Evolutionary conservation across 192 early-diverging fungal genomes (phyloP).

Genomic region (Jimgerdemannia flammicorona): DNA sequence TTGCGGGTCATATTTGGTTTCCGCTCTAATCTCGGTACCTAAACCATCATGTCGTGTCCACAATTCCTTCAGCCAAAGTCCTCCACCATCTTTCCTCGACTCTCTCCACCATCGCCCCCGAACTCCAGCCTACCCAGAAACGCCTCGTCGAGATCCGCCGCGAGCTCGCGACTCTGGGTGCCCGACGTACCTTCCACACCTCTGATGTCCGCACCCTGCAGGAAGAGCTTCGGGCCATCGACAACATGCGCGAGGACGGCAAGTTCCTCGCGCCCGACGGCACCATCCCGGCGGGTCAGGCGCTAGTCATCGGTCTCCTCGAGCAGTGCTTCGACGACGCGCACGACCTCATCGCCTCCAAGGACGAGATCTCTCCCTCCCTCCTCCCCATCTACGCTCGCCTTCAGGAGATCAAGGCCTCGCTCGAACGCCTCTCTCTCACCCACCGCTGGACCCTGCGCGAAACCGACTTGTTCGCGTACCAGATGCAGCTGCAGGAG

Average conservation of each 20-base stretch:
- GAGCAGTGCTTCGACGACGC: conserved; percentile 79
- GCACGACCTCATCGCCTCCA: conserved; percentile 75
- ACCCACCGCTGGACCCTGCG: conserved; percentile 76
- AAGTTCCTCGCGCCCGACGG: conserved; percentile 72
- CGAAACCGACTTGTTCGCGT: conserved; percentile 71
- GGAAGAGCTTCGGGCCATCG: conserved; percentile 72
- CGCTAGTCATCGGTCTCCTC: conserved; percentile 74
- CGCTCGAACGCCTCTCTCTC: conserved; percentile 71
- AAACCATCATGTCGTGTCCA: too few species aligned
- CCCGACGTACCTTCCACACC: conserved; percentile 20
- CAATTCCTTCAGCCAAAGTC: conserved; percentile 17
- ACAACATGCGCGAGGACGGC: conserved; percentile 73
- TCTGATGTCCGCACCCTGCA: conserved; percentile 52
- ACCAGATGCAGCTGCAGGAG: conserved; percentile 69
- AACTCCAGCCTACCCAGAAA: conserved; percentile 65
- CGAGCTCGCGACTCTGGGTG: conserved; percentile 43
- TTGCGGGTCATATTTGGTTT: too few species aligned
- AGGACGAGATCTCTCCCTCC: conserved; percentile 57
- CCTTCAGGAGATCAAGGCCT: conserved; percentile 65
- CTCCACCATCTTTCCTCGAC: conserved; percentile 48
- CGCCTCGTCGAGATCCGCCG: conserved; percentile 66
- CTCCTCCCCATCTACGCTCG: conserved; percentile 56
- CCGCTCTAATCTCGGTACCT: too few species aligned
- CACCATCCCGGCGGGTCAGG: conserved; percentile 73
- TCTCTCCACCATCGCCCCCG: conserved; percentile 54